Base-by-base conservation (phyloP, 2,329 filamentous ascomycete species). In the Fusarium annulatum region DNA sequence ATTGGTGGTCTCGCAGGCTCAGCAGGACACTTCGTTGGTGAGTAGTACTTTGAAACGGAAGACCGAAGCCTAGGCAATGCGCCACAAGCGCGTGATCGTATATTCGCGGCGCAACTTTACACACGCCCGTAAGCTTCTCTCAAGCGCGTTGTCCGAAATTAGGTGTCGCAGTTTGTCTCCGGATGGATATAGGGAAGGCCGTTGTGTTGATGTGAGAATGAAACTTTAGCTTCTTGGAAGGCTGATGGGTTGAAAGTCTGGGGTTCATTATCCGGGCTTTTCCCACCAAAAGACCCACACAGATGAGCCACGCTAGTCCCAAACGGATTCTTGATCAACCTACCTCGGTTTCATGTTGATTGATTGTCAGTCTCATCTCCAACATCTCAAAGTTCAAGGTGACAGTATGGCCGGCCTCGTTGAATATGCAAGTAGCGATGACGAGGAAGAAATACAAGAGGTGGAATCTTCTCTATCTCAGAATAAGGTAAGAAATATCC, bases 401-500 rank as follows among this genome's bases (percentile, higher is more conserved):
- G 72, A 45, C 18, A 75, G 56, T 33, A 78, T 86, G 85, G 82
- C 82, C 49, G 85, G 82, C 3, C 82, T 88, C 18, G 87, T 88
- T 12, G 82, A 77, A 39, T 88, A 88, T 69, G 86, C 82, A 19
- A 88, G 87, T 73, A 88, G 86, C 62, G 86, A 87, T 48, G 87
- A 88, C 4, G 86, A 87, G 10, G 83, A 85, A 7, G 84, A 84
- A 5, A 71, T 73, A 7, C 58, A 76, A 15, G 55, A 63, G 12
- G 28, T 53, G 18, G 59, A 77, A 33, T 26, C 74, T 43, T 23
- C 51, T 15, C 38, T 21, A 16, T 30, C 39, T 4, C 48, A 56
- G 18, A 46, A 59, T 57, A 70, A 63, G 69, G 76, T 76, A 73
- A 45, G 39, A 45, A 61, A 48, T 10, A 15, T 45, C 14, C 23